Evolutionary conservation across 257 asterid species (phyloP), one percentile per base, ranked within the genome.

Genomic region (Anisodus tanguticus): DNA sequence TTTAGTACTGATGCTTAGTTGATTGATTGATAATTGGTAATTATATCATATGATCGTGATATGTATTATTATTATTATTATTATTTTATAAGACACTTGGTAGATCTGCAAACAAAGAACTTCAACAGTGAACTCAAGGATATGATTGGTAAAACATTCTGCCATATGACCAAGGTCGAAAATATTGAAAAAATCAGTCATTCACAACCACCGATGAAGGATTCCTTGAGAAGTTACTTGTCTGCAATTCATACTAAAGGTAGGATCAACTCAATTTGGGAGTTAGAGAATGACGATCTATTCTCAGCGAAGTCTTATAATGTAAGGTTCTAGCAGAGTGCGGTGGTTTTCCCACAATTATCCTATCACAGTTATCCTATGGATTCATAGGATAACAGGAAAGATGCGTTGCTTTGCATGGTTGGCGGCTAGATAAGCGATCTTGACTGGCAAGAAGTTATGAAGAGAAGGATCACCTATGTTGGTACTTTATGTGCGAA

Each of bases 221-320:
- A 66, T 35, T 35, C 41, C 72, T 66, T 35, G 72, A 66, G 35
- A 66, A 66, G 10, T 66, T 66, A 5, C 8, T 35, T 45, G 19
- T 66, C 72, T 66, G 72, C 72, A 66, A 66, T 66, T 66, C 47
- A 5, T 64, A 22, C 17, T 64, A 64, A 19, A 22, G 70, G 70
- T 64, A 26, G 43, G 70, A 64, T 64, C 43, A 64, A 10, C 17
- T 26, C 70, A 26, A 26, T 64, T 64, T 64, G 70, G 70, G 70
- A 26, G 70, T 64, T 63, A 64, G 70, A 64, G 70, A 64, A 64
- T 64, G 43, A 9, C 0, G 4, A 4, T 8, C 15, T 9, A 5
- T 37, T 67, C 72, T 66, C 72, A 11, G 43, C 26, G 8, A 66
- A 31, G n/a, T 31, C 72, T 66, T 66, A 26, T 4, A 31, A 35